Conservation (phyloP, 23 red algal species). For the Chondrus crispus region DNA sequence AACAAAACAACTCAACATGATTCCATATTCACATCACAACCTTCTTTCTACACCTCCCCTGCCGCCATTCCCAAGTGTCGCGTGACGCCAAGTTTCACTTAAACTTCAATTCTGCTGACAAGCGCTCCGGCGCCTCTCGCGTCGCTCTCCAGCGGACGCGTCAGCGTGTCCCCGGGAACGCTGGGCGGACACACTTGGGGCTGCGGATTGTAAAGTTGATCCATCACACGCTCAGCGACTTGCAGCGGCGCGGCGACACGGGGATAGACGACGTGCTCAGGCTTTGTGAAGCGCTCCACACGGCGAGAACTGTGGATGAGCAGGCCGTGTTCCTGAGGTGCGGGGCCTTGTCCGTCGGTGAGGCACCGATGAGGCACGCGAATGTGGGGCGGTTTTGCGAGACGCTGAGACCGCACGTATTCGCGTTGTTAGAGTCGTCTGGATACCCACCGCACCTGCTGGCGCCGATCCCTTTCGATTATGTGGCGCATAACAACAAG, state of each 20-base stretch:
- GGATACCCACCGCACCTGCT: constrained; percentile 65
- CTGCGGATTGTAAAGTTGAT: constrained; percentile 7
- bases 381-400: constrained; percentile 40
- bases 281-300: constrained; percentile 8
- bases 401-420: constrained; percentile 47
- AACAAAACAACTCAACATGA: no score
- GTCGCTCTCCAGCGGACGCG: constrained; percentile 72
- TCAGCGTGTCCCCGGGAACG: constrained; percentile 35
- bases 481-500: constrained; percentile 64
- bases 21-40: no score
- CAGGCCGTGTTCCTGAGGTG: constrained; percentile 42
- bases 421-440: constrained; percentile 53
- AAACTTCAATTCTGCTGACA: constrained; percentile 52
- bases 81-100: constrained; percentile 61
- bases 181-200: constrained; percentile 20
- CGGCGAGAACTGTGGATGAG: constrained; percentile 29
- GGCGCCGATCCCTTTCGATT: constrained; percentile 88
- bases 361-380: constrained; percentile 36
- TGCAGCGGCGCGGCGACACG: neutral
- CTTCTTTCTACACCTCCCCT: constrained; percentile 79
- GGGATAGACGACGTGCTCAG: constrained; percentile 4
- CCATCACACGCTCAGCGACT: neutral
- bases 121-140: constrained; percentile 74
- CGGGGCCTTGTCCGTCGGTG: neutral
- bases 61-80: constrained; percentile 55